phyloP scores from a whole-genome alignment of 1,284 basidiomycete genomes.

The Ustilago vetiveriae region DNA sequence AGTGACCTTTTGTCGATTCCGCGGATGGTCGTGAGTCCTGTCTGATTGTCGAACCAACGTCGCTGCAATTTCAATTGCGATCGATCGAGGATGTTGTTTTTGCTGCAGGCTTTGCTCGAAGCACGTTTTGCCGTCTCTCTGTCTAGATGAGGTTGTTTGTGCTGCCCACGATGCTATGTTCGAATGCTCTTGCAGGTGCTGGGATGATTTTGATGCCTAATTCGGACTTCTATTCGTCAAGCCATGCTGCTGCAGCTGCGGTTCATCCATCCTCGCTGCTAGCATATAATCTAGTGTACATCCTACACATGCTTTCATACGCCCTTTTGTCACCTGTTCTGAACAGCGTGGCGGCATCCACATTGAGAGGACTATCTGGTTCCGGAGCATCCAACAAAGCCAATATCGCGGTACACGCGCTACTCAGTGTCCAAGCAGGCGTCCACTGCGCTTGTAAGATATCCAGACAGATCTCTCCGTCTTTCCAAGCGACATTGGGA shows the following conservation, averaged over 20 bases:
- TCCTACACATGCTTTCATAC: slow-evolving; percentile 45
- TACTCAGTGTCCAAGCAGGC: slow-evolving; percentile 65
- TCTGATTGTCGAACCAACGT: no score
- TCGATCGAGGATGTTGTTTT: no score
- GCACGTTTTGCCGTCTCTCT: no score
- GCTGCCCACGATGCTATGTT: no score
- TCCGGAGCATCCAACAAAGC: slow-evolving; percentile 65
- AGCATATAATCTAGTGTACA: slow-evolving; percentile 51
- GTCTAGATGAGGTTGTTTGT: no score
- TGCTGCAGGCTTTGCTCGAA: no score
- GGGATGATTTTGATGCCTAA: no score
- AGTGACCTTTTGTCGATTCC: no score
- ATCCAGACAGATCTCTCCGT: slow-evolving; percentile 67
- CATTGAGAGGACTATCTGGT: slow-evolving; percentile 65
- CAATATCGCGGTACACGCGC: slow-evolving; percentile 62
- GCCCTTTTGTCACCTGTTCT: slow-evolving; percentile 47
- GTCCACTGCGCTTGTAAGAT: slow-evolving; percentile 64
- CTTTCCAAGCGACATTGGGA: slow-evolving; percentile 63
- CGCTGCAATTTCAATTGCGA: no score
- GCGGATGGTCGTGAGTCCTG: no score
- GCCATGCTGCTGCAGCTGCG: not conserved
- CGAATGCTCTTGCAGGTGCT: no score
- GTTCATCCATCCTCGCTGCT: not conserved
- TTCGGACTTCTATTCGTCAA: no score
- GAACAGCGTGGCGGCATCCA: slow-evolving; percentile 64